These are phyloP conservation scores for Boletus fagicola DNA, from an alignment of 768 basidiomycete genomes.

Conservation along the genomic window DNA sequence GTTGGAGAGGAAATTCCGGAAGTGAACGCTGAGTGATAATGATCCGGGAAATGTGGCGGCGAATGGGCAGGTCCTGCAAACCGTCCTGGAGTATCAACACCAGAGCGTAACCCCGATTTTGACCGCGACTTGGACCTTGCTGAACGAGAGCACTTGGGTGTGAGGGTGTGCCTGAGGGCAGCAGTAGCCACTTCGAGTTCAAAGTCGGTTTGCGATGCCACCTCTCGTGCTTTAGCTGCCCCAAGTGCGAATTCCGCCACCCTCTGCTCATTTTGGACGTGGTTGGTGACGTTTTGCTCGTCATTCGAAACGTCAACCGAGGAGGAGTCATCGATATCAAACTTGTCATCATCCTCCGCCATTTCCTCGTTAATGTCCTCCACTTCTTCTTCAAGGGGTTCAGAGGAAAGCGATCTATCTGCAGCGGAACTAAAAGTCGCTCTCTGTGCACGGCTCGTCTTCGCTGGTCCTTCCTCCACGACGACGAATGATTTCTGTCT, in stretches of 20 bases:
- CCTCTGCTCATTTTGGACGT: slow-evolving; percentile 17
- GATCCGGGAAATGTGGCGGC: slow-evolving; percentile 36
- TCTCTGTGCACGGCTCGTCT: slow-evolving; percentile 33
- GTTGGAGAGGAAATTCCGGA: slow-evolving; percentile 33
- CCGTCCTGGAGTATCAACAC: slow-evolving; percentile 63
- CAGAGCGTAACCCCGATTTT: slow-evolving; percentile 46
- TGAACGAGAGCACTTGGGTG: slow-evolving; percentile 28
- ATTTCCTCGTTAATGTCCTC: slow-evolving; percentile 41
- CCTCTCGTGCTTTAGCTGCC: slow-evolving; percentile 32
- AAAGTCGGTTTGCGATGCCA: slow-evolving; percentile 25
- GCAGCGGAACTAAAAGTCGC: slow-evolving; percentile 2
- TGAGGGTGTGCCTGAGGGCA: slow-evolving; percentile 31
- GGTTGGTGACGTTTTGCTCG: slow-evolving; percentile 1
- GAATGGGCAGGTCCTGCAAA: slow-evolving; percentile 53
- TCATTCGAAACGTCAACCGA: slow-evolving; percentile 49
- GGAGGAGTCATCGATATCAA: slow-evolving; percentile 93
- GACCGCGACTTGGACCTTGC: slow-evolving; percentile 34
- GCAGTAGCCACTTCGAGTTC: slow-evolving; percentile 35
- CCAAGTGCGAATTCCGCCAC: slow-evolving; percentile 15
- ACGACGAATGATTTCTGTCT: slow-evolving; percentile 99
- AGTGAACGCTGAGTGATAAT: slow-evolving; percentile 32
- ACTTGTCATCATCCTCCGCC: slow-evolving; percentile 69
- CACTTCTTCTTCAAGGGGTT: slow-evolving; percentile 41
- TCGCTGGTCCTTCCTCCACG: slow-evolving; percentile 80
- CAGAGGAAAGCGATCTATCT: slow-evolving; percentile 16